Evolutionary conservation across 129 eudicot species (phyloP).

Genomic region (Erigeron canadensis): DNA sequence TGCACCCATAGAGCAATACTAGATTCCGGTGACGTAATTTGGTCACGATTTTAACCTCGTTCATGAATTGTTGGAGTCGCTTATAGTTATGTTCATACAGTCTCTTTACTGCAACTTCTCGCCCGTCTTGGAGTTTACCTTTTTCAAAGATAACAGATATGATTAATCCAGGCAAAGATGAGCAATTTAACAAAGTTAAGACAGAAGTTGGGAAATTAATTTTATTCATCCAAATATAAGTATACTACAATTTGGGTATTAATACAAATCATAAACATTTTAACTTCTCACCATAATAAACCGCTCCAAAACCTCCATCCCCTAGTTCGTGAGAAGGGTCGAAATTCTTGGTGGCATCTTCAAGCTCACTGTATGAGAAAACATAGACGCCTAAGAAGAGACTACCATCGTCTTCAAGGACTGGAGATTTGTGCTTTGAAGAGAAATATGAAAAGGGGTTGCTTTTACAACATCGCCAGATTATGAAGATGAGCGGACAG

Average conservation of each 20-base stretch:
- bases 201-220: too few species aligned
- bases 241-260: not conserved
- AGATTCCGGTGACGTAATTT: conserved; percentile 54
- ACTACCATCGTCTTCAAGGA: conserved; percentile 27
- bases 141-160: conserved; percentile 7
- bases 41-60: conserved; percentile 60
- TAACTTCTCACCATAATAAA: conserved; percentile 45
- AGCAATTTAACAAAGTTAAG: not conserved
- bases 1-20: conserved; percentile 68
- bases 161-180: not conserved
- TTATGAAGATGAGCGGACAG: conserved; percentile 8
- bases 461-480: conserved; percentile 23
- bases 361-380: conserved; percentile 53
- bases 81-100: conserved; percentile 58
- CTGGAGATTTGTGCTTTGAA: conserved; percentile 28
- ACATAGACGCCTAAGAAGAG: conserved; percentile 40
- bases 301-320: conserved; percentile 63
- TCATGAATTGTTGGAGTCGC: conserved; percentile 59
- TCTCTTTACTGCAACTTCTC: conserved; percentile 74
- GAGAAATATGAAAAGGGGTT: conserved; percentile 11
- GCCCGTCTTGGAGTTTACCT: conserved; percentile 70
- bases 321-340: conserved; percentile 50
- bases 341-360: conserved; percentile 58
- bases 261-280: too few species aligned
- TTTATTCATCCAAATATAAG: not conserved